These are phyloP conservation scores for Vicia faba DNA, from an alignment of 306 rosid genomes.

Conservation along the genomic window DNA sequence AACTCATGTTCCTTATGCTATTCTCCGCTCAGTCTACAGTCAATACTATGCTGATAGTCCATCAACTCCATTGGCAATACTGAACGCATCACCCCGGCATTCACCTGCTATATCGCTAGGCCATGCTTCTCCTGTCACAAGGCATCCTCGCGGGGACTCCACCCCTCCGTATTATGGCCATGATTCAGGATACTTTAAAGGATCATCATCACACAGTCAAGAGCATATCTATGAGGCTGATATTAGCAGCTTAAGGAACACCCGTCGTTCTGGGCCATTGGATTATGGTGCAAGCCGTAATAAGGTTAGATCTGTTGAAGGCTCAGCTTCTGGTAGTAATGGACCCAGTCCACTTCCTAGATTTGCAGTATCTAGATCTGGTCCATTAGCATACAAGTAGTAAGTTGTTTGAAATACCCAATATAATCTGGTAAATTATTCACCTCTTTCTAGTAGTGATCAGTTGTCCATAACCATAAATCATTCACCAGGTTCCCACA, in stretches of 20 bases:
- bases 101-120: constrained; percentile 72
- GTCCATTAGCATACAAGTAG: constrained; percentile 92
- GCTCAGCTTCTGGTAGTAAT: constrained; percentile 80
- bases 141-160: constrained; percentile 73
- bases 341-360: constrained; percentile 96
- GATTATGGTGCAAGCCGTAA: constrained; percentile 79
- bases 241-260: constrained; percentile 53
- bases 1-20: constrained; percentile 79
- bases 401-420: constrained; percentile 16
- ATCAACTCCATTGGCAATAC: constrained; percentile 63
- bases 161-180: constrained; percentile 63
- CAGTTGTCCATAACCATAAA: constrained; percentile 36
- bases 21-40: constrained; percentile 88
- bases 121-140: constrained; percentile 72
- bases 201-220: constrained; percentile 68
- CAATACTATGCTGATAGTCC: constrained; percentile 87
- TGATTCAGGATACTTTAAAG: constrained; percentile 74
- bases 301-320: constrained; percentile 59
- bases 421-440: constrained; percentile 48
- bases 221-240: constrained; percentile 59
- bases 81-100: constrained; percentile 74
- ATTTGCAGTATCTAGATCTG: constrained; percentile 97
- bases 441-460: constrained; percentile 27
- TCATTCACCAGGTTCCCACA: constrained; percentile 42
- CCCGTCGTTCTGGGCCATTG: constrained; percentile 89